Percentiles rank a stretch among this genome's conserved stretches.
Evolutionary conservation across 2,329 filamentous ascomycete species (phyloP).

Genomic region (Gaeumannomyces tritici): DNA sequence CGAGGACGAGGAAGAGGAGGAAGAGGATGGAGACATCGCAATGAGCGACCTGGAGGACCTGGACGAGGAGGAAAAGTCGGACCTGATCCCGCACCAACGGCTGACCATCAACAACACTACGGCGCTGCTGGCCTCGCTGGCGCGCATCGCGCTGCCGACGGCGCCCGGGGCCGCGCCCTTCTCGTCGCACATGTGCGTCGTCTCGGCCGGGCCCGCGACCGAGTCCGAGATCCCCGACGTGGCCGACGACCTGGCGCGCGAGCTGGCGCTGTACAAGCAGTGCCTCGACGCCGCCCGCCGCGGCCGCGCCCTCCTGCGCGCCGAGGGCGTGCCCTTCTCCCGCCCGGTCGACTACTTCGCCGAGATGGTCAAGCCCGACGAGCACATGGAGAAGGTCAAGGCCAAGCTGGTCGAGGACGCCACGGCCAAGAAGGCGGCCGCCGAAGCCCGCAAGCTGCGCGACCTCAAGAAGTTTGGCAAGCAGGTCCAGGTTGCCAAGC

Average conservation of each 20-base stretch:
- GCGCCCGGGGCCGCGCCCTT: slow-evolving; percentile 62
- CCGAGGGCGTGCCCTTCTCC: slow-evolving; percentile 77
- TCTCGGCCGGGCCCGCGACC: slow-evolving; percentile 47
- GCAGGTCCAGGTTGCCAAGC: slow-evolving; percentile 90
- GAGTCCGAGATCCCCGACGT: slow-evolving; percentile 64
- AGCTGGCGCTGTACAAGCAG: slow-evolving; percentile 89
- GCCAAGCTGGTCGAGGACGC: slow-evolving; percentile 87
- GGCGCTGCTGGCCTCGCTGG: slow-evolving; percentile 70
- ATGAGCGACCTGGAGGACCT: slow-evolving; percentile 77
- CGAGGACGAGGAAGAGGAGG: slow-evolving; percentile 46
- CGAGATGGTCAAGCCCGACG: slow-evolving; percentile 98
- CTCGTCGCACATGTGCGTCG: slow-evolving; percentile 70
- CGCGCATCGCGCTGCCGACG: slow-evolving; percentile 66
- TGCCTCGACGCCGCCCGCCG: slow-evolving; percentile 68
- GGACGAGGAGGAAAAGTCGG: slow-evolving; percentile 65
- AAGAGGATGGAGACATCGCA: slow-evolving; percentile 72
- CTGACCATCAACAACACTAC: slow-evolving; percentile 96
- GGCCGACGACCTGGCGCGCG: slow-evolving; percentile 84
- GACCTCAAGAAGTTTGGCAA: slow-evolving; percentile 99
- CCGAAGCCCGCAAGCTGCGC: slow-evolving; percentile 82
- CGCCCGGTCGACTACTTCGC: slow-evolving; percentile 93
- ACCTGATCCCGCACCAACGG: slow-evolving; percentile 81
- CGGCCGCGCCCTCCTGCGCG: slow-evolving; percentile 65
- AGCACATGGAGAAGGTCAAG: slow-evolving; percentile 97
- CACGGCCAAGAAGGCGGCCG: slow-evolving; percentile 80